Conservation (phyloP, 2,329 filamentous ascomycete genomes). For the Raffaelea arxii region DNA sequence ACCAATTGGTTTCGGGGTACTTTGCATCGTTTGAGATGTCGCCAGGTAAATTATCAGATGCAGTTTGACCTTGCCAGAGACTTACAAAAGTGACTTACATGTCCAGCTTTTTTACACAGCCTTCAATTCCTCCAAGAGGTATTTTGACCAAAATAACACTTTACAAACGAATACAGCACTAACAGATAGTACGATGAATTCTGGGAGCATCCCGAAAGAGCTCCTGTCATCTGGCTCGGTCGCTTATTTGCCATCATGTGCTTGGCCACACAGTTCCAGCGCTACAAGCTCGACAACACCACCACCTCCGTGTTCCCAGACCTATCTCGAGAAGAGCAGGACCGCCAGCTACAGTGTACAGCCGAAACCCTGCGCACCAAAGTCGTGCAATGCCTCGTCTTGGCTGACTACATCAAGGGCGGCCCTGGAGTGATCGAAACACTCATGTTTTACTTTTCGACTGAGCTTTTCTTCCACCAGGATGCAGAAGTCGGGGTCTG, state of each 20-base stretch:
- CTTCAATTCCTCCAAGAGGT: slow-evolving; percentile 1
- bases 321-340: background rate
- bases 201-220: slow-evolving; percentile 22
- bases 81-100: background rate
- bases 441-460: slow-evolving; percentile 23
- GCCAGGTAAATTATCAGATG: background rate
- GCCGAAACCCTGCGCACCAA: slow-evolving; percentile 6
- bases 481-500: slow-evolving; percentile 24
- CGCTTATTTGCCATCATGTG: slow-evolving; percentile 26
- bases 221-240: slow-evolving; percentile 26
- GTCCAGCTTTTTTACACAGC: slow-evolving; percentile 1
- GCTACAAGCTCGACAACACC: slow-evolving; percentile 2
- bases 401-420: slow-evolving; percentile 23
- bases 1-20: slow-evolving; percentile 4
- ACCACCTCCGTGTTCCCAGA: background rate
- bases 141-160: too few relatives aligned
- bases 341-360: slow-evolving; percentile 9
- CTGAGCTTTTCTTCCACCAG: slow-evolving; percentile 10
- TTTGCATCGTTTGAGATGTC: slow-evolving; percentile 4
- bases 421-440: slow-evolving; percentile 27
- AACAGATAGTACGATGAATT: slow-evolving; percentile 27
- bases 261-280: slow-evolving; percentile 14
- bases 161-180: too few relatives aligned
- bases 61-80: background rate
- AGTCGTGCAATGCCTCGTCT: slow-evolving; percentile 16